Evolutionary conservation across 768 basidiomycete genomes (phyloP).

Genomic region (Leccinum subtestaceum): DNA sequence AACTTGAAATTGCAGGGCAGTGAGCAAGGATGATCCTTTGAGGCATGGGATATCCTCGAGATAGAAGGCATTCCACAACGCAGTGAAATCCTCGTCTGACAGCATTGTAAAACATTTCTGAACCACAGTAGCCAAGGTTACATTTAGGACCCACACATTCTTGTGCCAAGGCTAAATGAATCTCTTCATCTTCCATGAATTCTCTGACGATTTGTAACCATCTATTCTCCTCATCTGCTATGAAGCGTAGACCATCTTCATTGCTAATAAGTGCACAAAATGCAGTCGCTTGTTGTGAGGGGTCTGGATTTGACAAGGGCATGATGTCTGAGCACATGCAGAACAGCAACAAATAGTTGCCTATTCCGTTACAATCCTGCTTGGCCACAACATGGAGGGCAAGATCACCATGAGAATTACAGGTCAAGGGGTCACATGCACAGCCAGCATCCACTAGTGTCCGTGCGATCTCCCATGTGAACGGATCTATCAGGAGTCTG

Average conservation of each 20-base stretch:
- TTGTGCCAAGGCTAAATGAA: neutral
- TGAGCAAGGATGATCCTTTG: neutral
- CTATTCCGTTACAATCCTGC: neutral
- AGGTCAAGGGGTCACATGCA: neutral
- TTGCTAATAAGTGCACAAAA: neutral
- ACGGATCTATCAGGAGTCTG: neutral
- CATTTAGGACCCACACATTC: neutral
- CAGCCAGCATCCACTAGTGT: neutral
- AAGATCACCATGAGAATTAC: neutral
- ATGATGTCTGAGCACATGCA: neutral
- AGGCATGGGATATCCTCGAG: neutral
- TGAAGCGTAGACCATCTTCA: neutral
- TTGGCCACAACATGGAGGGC: neutral
- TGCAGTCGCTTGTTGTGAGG: neutral
- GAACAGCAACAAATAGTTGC: neutral
- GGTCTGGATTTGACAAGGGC: neutral
- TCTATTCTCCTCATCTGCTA: neutral
- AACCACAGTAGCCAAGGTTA: neutral
- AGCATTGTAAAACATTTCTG: neutral
- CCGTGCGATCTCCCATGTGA: neutral
- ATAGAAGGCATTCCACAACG: neutral
- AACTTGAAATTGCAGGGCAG: neutral
- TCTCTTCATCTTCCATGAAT: neutral
- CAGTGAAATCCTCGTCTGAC: neutral
- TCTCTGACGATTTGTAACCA: neutral